Conservation (phyloP, 2,329 filamentous ascomycete species). For the Diaporthe batatas region DNA sequence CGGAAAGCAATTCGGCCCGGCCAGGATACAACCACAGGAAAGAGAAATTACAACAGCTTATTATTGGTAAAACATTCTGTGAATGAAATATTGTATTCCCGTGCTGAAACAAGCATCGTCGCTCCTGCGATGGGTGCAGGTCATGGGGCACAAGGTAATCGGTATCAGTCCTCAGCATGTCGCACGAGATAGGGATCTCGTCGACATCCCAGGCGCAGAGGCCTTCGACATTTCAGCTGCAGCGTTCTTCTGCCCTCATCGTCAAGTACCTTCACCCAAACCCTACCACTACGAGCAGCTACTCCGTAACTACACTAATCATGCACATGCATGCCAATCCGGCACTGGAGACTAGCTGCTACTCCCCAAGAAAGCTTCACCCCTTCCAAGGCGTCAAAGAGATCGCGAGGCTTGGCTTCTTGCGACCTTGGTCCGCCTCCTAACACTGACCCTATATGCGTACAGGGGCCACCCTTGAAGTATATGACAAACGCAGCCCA, state of each 20-base stretch:
- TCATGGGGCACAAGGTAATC: background rate
- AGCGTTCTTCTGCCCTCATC: background rate
- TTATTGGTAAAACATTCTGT: slow-evolving; percentile 7
- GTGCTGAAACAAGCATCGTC: background rate
- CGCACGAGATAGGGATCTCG: background rate
- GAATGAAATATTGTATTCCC: background rate
- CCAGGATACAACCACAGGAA: background rate
- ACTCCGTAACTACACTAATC: background rate
- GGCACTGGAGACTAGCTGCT: slow-evolving; percentile 3
- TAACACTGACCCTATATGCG: background rate
- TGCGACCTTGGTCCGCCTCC: background rate
- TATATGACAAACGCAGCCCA: background rate
- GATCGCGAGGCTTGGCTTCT: slow-evolving; percentile 14
- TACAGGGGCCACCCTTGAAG: background rate
- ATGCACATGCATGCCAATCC: slow-evolving; percentile 25
- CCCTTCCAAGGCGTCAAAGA: slow-evolving; percentile 11
- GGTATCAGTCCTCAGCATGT: background rate
- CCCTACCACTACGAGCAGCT: no score
- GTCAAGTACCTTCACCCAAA: background rate
- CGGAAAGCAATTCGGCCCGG: slow-evolving; percentile 24
- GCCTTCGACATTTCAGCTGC: background rate
- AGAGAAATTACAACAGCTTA: background rate
- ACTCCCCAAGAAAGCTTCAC: slow-evolving; percentile 23
- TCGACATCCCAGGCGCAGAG: background rate
- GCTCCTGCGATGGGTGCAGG: no score